Evolutionary conservation across 2,329 filamentous ascomycete genomes (phyloP), one percentile per base, ranked within the genome.

Genomic region (Talaromyces sp.): DNA sequence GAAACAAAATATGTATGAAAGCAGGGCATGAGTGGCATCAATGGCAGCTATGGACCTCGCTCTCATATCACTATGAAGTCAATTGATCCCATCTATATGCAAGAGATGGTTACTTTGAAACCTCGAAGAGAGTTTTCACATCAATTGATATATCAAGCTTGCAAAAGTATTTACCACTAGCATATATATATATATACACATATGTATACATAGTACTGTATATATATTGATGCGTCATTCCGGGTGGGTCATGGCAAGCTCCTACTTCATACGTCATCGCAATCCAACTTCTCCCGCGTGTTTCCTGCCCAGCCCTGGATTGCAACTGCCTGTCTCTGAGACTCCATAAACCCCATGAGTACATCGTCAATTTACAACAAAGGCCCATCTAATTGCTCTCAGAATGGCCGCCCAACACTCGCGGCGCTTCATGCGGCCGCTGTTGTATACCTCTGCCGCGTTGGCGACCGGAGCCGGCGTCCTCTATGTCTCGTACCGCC

Each of bases 401-500:
- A 63, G 61, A 68, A 79, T 79, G 76, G 74, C 74, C 63, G 68
- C 74, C 60, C 74, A 75, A 66, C 72, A 76, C 66, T 74, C 74
- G 52, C 76, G 77, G 64, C 82, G 82, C 65, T 70, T 87, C 64
- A 69, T 87, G 67, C 82, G 81, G 72, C 83, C 83, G 56, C 73
- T 87, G 64, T 81, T 87, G 33, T 88, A 88, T 75, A 83, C 83
- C 57, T 79, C 83, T 47, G 83, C 79, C 58, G 85, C 82, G 27
- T 79, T 81, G 61, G 78, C 79, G 40, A 79, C 81, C 58, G 83
- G 82, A 66, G 83, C 82, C 59, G 82, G 82, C 61, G 79, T 81
- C 52, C 79, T 88, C 62, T 89, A 88, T 75, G 77, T 85, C 64
- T 80, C 83, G 67, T 86, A 87, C 71, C 82, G 86, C 56, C 86